Evolutionary conservation across 2,329 filamentous ascomycete genomes (phyloP).

Genomic region (Neofusicoccum parvum): DNA sequence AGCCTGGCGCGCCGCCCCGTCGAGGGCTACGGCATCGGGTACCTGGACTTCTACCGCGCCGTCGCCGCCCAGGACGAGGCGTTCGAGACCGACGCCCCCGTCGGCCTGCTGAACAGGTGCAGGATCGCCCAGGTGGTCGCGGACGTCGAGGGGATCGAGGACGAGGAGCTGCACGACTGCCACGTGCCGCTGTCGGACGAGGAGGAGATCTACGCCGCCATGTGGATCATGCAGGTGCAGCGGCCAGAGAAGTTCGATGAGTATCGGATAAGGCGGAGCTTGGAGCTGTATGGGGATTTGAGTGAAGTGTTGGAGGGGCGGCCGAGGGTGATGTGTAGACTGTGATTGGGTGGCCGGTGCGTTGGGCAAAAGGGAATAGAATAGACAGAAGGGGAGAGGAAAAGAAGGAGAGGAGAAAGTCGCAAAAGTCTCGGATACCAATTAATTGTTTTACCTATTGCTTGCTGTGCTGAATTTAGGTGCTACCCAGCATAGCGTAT

Average conservation of each 20-base stretch:
- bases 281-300: constrained; percentile 16
- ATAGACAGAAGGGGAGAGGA: not conserved
- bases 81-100: not conserved
- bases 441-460: not conserved
- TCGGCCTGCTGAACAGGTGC: constrained; percentile 7
- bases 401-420: no score
- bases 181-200: constrained; percentile 10
- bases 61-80: not conserved
- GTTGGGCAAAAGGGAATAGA: not conserved
- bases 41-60: constrained; percentile 6
- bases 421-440: not conserved
- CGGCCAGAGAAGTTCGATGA: constrained; percentile 11
- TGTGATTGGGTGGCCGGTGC: not conserved
- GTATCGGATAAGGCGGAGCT: not conserved
- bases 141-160: constrained; percentile 1
- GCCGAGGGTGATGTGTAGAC: constrained; percentile 7
- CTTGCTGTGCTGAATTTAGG: no score
- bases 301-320: not conserved
- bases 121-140: constrained; percentile 4
- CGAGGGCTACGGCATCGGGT: constrained; percentile 9
- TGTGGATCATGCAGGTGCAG: constrained; percentile 11
- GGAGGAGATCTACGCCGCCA: constrained; percentile 6
- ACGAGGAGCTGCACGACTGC: constrained; percentile 14
- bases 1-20: not conserved
- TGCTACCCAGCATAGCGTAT: no score